Evolutionary conservation across 345 rosid species (phyloP).

Genomic region (Gossypium raimondii): DNA sequence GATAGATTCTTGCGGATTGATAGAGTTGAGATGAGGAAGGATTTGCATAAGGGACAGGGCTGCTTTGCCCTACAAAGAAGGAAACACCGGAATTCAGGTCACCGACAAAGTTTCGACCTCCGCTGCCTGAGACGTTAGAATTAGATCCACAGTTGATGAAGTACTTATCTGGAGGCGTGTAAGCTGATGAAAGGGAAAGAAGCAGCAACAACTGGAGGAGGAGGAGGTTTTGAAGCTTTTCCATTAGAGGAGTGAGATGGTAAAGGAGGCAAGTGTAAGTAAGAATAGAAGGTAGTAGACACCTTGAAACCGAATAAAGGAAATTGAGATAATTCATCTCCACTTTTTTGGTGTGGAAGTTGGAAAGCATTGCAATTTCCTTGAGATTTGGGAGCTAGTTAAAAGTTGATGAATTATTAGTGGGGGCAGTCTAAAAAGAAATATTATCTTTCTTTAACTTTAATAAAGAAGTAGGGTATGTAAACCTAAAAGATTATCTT

Average conservation of each 20-base stretch:
- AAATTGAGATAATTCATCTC: neutral
- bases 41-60: neutral
- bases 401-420: neutral
- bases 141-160: constrained; percentile 52
- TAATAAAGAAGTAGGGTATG: neutral
- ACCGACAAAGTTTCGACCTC: neutral
- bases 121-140: neutral
- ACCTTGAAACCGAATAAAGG: neutral
- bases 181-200: neutral
- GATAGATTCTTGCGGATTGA: constrained; percentile 46
- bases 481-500: neutral
- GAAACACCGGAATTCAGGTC: constrained; percentile 15
- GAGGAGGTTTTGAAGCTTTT: neutral
- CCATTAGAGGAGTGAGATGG: constrained; percentile 8
- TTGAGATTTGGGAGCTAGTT: neutral
- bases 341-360: too few relatives aligned
- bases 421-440: too few relatives aligned
- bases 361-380: neutral
- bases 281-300: neutral
- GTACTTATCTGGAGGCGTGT: constrained; percentile 30
- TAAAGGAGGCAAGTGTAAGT: neutral
- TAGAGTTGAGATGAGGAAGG: constrained; percentile 22
- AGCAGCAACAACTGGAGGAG: constrained; percentile 16
- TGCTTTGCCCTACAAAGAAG: constrained; percentile 13
- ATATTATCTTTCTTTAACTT: neutral